These are phyloP conservation scores for Hypericum androsaemum DNA, from an alignment of 345 rosid species.

Conservation along the genomic window DNA sequence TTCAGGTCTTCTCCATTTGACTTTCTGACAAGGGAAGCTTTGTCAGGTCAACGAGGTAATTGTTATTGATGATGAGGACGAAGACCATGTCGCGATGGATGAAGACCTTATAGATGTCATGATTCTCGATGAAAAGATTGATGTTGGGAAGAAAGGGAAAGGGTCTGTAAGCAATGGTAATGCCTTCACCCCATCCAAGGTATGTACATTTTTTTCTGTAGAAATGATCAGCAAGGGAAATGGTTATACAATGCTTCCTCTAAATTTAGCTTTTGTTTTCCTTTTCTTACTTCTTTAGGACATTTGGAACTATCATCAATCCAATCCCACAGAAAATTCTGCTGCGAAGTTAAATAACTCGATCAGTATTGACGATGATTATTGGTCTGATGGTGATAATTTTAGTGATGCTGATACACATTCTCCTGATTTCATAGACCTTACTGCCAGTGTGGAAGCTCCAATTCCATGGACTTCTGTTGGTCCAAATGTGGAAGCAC, in stretches of 20 bases:
- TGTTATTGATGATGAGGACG: constrained; percentile 5
- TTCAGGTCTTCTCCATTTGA: no score
- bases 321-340: constrained; percentile 10
- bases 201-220: constrained; percentile 7
- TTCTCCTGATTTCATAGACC: neutral
- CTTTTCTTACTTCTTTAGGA: constrained; percentile 7
- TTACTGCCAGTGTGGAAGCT: constrained; percentile 54
- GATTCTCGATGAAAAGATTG: constrained; percentile 27
- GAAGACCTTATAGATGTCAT: constrained; percentile 34
- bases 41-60: constrained; percentile 25
- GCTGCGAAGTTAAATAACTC: constrained; percentile 26
- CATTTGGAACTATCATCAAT: constrained; percentile 3
- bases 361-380: constrained; percentile 30
- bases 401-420: constrained; percentile 3
- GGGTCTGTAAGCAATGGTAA: neutral
- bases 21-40: no score
- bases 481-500: no score
- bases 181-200: constrained; percentile 16
- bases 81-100: constrained; percentile 23
- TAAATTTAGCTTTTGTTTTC: neutral
- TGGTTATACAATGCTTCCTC: no score
- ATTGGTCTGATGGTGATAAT: constrained; percentile 11
- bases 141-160: constrained; percentile 54
- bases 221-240: neutral
- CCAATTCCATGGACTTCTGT: no score